Evolutionary conservation across 768 basidiomycete genomes (phyloP), one percentile per base, ranked within the genome.

Genomic region (Tulasnella sp.): DNA sequence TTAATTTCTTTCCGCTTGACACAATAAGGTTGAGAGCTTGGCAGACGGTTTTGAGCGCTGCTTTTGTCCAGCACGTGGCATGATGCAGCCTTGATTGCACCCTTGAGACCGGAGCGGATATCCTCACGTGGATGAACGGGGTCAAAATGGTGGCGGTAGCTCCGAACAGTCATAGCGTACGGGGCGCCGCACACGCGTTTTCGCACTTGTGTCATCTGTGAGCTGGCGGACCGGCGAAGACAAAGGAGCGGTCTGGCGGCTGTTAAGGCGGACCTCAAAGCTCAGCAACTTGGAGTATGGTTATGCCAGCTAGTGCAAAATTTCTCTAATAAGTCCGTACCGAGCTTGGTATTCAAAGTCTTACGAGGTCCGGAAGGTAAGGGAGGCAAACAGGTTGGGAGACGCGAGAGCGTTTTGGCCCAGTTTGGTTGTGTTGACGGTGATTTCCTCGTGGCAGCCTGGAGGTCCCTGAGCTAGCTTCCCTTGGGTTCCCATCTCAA

Each of bases 401-500:
- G n/a, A 61, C 20, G 29, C 5, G n/a, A 61, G n/a, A 18, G 10
- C 46, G 15, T 61, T 61, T 29, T 61, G 57, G 57, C 57, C n/a
- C 7, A 23, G 29, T 61, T 61, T 61, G 57, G n/a, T 26, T 61
- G 57, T 61, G 57, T 61, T 61, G 57, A 61, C 57, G 57, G 57
- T 61, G 57, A 61, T 26, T 61, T 61, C 57, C 57, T 61, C 57
- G n/a, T 61, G 57, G 57, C 57, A 26, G 57, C 23, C 57, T 61
- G 3, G 57, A 67, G 61, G 26, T 35, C 32, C 61, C 61, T 67
- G 61, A 67, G 61, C 32, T 32, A 67, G 61, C 32, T 32, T 16
- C 61, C 61, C 61, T 67, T 26, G 35, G 61, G 61, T 67, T 67
- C 26, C 61, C 61, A 67, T 67, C 61, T 32, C 61, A 67, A 67